A percentile compares a stretch with the other conserved stretches of the same genome.
Evolutionary conservation across 257 asterid species (phyloP).

Genomic region (Solanum raphanifolium): DNA sequence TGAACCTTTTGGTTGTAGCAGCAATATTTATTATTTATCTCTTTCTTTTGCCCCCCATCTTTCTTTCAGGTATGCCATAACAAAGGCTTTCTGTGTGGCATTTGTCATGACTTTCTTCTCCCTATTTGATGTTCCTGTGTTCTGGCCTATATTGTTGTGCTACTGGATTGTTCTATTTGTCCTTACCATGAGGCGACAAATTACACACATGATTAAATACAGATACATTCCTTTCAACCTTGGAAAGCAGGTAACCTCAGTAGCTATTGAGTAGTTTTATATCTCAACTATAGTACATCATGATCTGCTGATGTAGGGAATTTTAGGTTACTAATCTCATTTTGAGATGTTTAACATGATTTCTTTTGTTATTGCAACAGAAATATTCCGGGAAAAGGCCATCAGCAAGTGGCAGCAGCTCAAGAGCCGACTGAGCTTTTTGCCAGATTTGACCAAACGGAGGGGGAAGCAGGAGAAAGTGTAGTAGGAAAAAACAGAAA

Average conservation of each 20-base stretch:
- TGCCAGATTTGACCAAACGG: constrained; percentile 2
- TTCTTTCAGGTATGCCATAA: constrained; percentile 74
- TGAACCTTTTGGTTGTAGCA: neutral
- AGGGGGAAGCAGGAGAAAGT: neutral
- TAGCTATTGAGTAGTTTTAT: neutral
- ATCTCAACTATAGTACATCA: neutral
- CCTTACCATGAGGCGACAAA: constrained; percentile 90
- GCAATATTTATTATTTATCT: neutral
- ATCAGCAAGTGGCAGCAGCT: constrained; percentile 42
- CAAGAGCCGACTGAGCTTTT: constrained; percentile 49
- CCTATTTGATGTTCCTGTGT: constrained; percentile 82
- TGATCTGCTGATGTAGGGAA: neutral
- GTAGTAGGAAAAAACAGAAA: neutral
- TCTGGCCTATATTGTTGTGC: constrained; percentile 82
- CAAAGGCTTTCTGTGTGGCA: constrained; percentile 78
- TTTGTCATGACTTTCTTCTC: constrained; percentile 82
- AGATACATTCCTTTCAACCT: constrained; percentile 68
- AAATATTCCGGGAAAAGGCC: constrained; percentile 60
- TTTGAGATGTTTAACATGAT: neutral
- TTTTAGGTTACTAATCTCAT: neutral
- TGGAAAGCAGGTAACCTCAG: constrained; percentile 69
- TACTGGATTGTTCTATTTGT: constrained; percentile 83
- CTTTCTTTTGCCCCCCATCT: neutral
- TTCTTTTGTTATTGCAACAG: constrained; percentile 31
- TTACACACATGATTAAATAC: constrained; percentile 87